Base-by-base conservation (phyloP, 805 yeast genomes). In the Saccharomyces mikatae region DNA sequence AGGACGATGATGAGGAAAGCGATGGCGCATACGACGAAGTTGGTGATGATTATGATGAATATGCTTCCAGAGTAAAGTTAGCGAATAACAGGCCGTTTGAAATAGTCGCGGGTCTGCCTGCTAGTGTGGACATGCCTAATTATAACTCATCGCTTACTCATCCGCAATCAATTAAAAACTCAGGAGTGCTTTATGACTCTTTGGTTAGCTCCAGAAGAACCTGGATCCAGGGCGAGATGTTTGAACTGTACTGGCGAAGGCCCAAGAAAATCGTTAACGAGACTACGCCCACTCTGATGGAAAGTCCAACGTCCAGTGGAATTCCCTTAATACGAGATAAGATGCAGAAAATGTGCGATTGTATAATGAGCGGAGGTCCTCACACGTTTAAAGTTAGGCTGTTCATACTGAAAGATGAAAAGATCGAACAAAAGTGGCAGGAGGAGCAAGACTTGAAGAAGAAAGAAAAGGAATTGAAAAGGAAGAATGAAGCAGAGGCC, bases 301-400 rank as follows among this genome's bases (percentile, higher is more conserved):
- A 26, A 27, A 48, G 44, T 10, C 44, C 24, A 36, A 17, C 44
- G 21, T 36, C 44, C 14, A 50, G 48, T 46, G 50, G 36, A 6
- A 56, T 56, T 46, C 54, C 52, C n/a, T 30, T 56, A 13, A 54
- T 60, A 6, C 74, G 95, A 62, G 97, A 92, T 59, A 83, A 83
- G 54, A 90, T 91, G 96, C 85, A 89, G 56, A 90, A 89, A 66
- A 73, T 94, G 54, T 82, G 92, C 60, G 97, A 91, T 60, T 82
- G 91, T 56, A 71, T 74, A 1, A 70, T 90, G 71, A 74, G 76
- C 10, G 76, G 86, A 24, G 98, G 97, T 0, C 96, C 97, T 0
- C 99, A 92, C 70, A 70, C 74, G 0, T 89, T 89, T 70, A 89
- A 84, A 44, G 78, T 86, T 1, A 74, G 95, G 56, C 69, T 94